Evolutionary conservation across 2,329 filamentous ascomycete species (phyloP), one percentile per base, ranked within the genome.

Genomic region (Sphaerulina musiva): DNA sequence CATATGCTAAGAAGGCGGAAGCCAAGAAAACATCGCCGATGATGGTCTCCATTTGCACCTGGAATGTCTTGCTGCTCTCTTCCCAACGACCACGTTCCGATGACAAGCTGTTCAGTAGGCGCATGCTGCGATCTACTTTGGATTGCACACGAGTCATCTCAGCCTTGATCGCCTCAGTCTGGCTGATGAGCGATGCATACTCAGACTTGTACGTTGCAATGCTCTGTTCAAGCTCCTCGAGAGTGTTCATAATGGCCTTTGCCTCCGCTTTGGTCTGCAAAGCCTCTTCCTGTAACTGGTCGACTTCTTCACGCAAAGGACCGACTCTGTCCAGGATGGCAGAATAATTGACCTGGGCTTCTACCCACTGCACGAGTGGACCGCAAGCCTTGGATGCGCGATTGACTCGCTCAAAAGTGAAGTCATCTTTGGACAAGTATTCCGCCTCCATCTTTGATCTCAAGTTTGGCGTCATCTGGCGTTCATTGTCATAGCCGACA

Each of bases 71-170:
- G 80, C 93, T 98, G 63, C 91, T 91, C 66, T 92, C 89, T 68
- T 98, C 93, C 93, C 93, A 98, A 67, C 93, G 85, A 39, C 81
- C 82, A 71, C 92, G 83, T 75, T 98, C 93, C 4, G 92, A 96
- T 7, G 93, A 95, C 62, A 98, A 77, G 73, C 91, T 96, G 73
- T 96, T 92, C 17, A 98, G 84, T 46, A 98, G 79, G 66, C 90
- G 86, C 59, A 96, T 89, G 75, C 92, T 97, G 69, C 93, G 86
- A 70, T 97, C 89, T 53, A 98, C 93, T 80, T 98, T 98, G 78
- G 91, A 95, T 72, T 98, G 87, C 6, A 98, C 93, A 57, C 89
- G 85, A 57, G 84, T 83, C 93, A 98, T 97, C 74, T 98, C 93
- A 0, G 86, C 78, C 76, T 97, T 97, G 81, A 98, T 97, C 4